Evolutionary conservation across 2,329 filamentous ascomycete genomes (phyloP).

Genomic region (Periglandula ipomoeae): DNA sequence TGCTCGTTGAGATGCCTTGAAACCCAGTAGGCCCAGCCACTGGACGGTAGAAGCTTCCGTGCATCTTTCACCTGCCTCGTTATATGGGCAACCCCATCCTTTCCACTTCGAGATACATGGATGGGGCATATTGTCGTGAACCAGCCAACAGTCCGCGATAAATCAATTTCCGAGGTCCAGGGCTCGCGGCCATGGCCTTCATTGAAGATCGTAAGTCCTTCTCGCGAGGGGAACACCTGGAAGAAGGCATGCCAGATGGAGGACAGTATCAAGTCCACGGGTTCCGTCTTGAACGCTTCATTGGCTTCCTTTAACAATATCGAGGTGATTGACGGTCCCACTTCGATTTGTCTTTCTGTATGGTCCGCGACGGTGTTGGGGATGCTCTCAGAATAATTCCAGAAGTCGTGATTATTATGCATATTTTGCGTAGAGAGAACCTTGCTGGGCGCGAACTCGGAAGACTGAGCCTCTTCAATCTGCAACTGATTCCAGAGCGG

Average conservation of each 20-base stretch:
- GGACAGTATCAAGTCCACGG: conserved; percentile 24
- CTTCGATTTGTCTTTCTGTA: neutral
- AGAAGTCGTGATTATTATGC: conserved; percentile 2
- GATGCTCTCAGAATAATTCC: neutral
- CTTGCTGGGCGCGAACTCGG: neutral
- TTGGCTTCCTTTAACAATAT: conserved; percentile 11
- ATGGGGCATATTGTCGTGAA: conserved; percentile 27
- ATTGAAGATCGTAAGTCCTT: conserved; percentile 20
- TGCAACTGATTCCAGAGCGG: conserved; percentile 27
- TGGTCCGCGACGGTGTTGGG: conserved; percentile 4
- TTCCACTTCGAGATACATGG: neutral
- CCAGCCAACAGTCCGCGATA: conserved; percentile 28
- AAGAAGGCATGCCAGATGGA: conserved; percentile 20
- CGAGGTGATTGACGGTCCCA: conserved; percentile 4
- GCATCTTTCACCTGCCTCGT: conserved; percentile 2
- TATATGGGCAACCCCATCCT: neutral
- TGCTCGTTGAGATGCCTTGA: neutral
- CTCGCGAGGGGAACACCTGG: conserved; percentile 16
- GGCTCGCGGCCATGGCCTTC: conserved; percentile 20
- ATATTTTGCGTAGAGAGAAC: neutral
- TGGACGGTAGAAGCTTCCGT: neutral
- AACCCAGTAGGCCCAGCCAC: conserved; percentile 5
- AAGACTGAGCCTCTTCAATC: conserved; percentile 16
- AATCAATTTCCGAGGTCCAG: conserved; percentile 18
- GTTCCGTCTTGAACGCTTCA: conserved; percentile 18